Evolutionary conservation across 768 basidiomycete genomes (phyloP).

Genomic region (Lactarius hengduanensis): DNA sequence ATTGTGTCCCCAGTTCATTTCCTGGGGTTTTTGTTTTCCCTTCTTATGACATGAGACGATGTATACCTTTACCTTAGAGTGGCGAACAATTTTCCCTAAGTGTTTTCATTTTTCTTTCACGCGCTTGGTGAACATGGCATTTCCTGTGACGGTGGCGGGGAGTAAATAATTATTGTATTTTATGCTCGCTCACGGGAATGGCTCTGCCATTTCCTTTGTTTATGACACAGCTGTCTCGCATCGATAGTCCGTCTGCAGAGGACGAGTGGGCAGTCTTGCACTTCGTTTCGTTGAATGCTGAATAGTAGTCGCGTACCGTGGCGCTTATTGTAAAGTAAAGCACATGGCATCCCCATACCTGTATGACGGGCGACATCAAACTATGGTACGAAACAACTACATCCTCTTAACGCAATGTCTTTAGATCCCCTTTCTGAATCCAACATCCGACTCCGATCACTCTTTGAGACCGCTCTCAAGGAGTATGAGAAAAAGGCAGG

Average conservation of each 20-base stretch:
- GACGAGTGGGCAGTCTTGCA: neutral
- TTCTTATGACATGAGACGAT: slow-evolving; percentile 8
- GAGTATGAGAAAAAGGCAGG: neutral
- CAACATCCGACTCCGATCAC: neutral
- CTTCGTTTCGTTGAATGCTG: no score
- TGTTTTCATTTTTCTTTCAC: neutral
- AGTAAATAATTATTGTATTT: slow-evolving; percentile 15
- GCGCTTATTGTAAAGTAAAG: neutral
- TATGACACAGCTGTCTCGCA: neutral
- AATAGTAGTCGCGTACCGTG: no score
- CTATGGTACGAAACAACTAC: no score
- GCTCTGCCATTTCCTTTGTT: neutral
- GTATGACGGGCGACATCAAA: no score
- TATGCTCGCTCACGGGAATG: neutral
- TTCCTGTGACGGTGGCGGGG: neutral
- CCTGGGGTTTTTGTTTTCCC: neutral
- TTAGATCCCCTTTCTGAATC: no score
- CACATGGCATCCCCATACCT: neutral
- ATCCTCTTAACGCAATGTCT: no score
- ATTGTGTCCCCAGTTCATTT: neutral
- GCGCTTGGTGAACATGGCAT: slow-evolving; percentile 6
- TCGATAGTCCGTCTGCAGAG: neutral
- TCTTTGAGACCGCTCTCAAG: neutral
- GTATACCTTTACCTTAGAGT: slow-evolving; percentile 12
- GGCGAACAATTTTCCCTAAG: neutral